phyloP scores from a whole-genome alignment of 1,139 yeast genomes.

The Taphrina communis region DNA sequence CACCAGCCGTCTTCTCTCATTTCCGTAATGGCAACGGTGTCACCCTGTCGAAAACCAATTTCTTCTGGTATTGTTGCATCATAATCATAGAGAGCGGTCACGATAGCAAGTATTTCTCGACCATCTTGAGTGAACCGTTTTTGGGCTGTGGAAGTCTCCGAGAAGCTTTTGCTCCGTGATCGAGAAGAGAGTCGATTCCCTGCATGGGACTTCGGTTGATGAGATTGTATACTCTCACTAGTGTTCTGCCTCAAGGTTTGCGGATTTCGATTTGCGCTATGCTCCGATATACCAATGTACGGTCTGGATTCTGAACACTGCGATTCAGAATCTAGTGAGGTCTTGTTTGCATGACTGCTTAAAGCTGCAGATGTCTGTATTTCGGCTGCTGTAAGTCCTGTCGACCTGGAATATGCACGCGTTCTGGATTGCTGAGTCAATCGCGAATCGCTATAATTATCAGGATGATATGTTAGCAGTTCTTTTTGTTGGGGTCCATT shows the following conservation, averaged over 20 bases:
- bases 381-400: not conserved
- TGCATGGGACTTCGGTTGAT: not conserved
- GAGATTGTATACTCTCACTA: not conserved
- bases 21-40: constrained; percentile 69
- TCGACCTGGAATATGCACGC: not conserved
- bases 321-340: not conserved
- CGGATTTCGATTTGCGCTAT: not conserved
- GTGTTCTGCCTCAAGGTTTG: not conserved
- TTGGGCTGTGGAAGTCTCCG: constrained; percentile 3
- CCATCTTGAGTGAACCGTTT: constrained; percentile 42
- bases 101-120: constrained; percentile 41
- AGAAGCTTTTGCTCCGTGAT: constrained; percentile 37
- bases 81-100: constrained; percentile 71
- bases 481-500: not conserved
- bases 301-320: not conserved
- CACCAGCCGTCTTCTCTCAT: constrained; percentile 92
- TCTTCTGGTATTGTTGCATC: constrained; percentile 82
- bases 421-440: not conserved
- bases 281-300: too few species aligned
- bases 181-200: not conserved
- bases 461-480: not conserved
- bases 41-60: constrained; percentile 72
- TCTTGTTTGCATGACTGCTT: not conserved
- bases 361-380: not conserved
- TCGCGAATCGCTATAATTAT: not conserved